Evolutionary conservation across 2,329 filamentous ascomycete species (phyloP), one percentile per base, ranked within the genome.

Genomic region (Hymenoscyphus albidus): DNA sequence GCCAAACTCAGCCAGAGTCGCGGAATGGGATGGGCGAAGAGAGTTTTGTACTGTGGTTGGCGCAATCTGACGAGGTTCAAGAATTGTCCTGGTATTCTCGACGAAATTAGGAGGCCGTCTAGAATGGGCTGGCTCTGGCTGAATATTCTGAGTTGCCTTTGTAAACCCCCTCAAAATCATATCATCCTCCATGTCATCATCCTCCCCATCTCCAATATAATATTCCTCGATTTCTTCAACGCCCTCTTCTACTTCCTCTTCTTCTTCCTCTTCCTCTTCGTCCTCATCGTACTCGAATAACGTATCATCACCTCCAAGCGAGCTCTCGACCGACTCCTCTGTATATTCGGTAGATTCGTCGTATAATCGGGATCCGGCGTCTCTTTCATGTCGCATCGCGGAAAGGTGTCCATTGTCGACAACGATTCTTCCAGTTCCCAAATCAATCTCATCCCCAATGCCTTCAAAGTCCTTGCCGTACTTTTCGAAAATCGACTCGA

Each of bases 401-500:
- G 84, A 76, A 61, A 97, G 76, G 78, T 98, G 95, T 0, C 95
- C 94, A 80, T 97, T 95, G 76, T 98, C 85, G 63, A 97, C 88
- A n/a, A 96, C 83, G 58, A 98, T 87, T 65, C 91, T 82, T 62
- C 92, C 93, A 0, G 91, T 94, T 59, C 82, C 81, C 64, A 97
- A 81, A 76, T 98, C 92, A 72, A 98, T 93, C 78, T 97, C 93
- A 76, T 98, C 94, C 62, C 89, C 93, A 60, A 94, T 83, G 4
- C 88, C 90, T 1, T 87, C 87, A 73, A 97, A 97, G 75, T 97
- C 90, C 68, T 83, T 88, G 62, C 84, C 88, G 75, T 96, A 97
- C 76, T 96, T 97, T 66, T 89, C 85, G 74, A 97, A 97, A 63
- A 98, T 96, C 63, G 85, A 81, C 74, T 97, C 93, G 75, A 96